Percentiles rank a stretch among this genome's conserved stretches.
These are phyloP conservation scores for Obba rivulosa DNA, from an alignment of 768 basidiomycete genomes.

Conservation along the genomic window DNA sequence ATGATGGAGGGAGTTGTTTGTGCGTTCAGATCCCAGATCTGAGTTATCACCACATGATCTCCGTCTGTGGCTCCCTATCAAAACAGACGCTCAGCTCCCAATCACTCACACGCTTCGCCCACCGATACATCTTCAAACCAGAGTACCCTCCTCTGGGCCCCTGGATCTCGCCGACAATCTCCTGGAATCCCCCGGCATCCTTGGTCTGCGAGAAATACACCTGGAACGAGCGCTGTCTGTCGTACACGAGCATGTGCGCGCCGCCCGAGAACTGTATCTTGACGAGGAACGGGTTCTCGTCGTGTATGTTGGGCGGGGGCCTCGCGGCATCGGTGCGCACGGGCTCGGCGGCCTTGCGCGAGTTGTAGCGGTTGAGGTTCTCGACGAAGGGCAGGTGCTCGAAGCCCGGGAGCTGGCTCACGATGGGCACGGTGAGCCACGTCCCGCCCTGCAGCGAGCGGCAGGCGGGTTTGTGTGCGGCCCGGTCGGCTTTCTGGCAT, in stretches of 20 bases:
- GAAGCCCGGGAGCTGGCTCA: neutral
- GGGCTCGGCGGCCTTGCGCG: slow-evolving; percentile 19
- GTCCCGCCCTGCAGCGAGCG: slow-evolving; percentile 32
- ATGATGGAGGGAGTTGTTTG: too few relatives aligned
- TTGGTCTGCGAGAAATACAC: slow-evolving; percentile 22
- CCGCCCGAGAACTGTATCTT: slow-evolving; percentile 28
- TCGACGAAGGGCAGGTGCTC: slow-evolving; percentile 6
- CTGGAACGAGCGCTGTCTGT: slow-evolving; percentile 34
- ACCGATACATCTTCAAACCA: slow-evolving; percentile 24
- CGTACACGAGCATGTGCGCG: slow-evolving; percentile 28
- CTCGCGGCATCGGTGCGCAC: slow-evolving; percentile 1
- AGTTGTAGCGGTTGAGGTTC: slow-evolving; percentile 19
- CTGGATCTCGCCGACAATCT: slow-evolving; percentile 14
- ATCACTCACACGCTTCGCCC: slow-evolving; percentile 20
- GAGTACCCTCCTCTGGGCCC: slow-evolving; percentile 13
- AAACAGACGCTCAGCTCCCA: slow-evolving; percentile 19
- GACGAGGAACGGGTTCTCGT: slow-evolving; percentile 31
- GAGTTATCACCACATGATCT: slow-evolving; percentile 16
- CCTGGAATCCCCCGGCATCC: slow-evolving; percentile 12
- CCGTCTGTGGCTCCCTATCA: slow-evolving; percentile 13
- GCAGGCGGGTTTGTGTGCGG: slow-evolving; percentile 31
- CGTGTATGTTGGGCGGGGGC: slow-evolving; percentile 28
- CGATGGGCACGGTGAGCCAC: slow-evolving; percentile 28
- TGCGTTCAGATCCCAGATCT: too few relatives aligned
- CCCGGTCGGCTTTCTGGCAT: slow-evolving; percentile 38